These are phyloP conservation scores for Pleurotus tuoliensis DNA, from an alignment of 768 basidiomycete species.

Conservation along the genomic window DNA sequence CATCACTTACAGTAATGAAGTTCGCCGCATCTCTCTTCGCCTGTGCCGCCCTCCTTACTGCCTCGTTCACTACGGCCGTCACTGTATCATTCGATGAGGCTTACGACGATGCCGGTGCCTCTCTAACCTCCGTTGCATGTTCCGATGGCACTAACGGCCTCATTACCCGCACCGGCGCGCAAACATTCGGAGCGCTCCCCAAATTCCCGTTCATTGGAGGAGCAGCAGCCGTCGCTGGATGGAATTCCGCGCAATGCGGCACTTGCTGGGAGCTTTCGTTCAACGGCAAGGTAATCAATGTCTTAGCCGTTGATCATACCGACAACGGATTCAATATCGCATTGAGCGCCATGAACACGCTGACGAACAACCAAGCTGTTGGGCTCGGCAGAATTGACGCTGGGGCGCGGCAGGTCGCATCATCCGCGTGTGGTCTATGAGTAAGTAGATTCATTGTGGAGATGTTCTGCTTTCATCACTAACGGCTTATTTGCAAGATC, in stretches of 20 bases:
- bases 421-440: slow-evolving; percentile 48
- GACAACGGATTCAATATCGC: slow-evolving; percentile 45
- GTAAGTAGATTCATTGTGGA: slow-evolving; percentile 3
- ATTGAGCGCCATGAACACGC: slow-evolving; percentile 45
- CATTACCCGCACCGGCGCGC: slow-evolving; percentile 35
- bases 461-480: no score
- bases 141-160: slow-evolving; percentile 52
- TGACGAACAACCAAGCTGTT: slow-evolving; percentile 45
- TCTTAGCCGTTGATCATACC: slow-evolving; percentile 52
- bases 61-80: slow-evolving; percentile 22
- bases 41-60: slow-evolving; percentile 18
- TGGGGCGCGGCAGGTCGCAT: slow-evolving; percentile 34
- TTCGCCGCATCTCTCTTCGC: slow-evolving; percentile 10
- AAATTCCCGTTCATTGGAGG: slow-evolving; percentile 61
- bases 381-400: slow-evolving; percentile 46
- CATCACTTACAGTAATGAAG: slow-evolving; percentile 12
- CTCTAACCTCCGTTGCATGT: slow-evolving; percentile 40
- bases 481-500: no score
- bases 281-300: slow-evolving; percentile 37
- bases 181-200: slow-evolving; percentile 49
- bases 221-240: slow-evolving; percentile 44
- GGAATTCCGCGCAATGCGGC: slow-evolving; percentile 50
- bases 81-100: slow-evolving; percentile 39
- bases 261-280: slow-evolving; percentile 59
- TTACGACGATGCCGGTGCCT: slow-evolving; percentile 42